A percentile compares a stretch with the other conserved stretches of the same genome.
These are phyloP conservation scores for Sphagnum magellanicum DNA, from an alignment of 228 moss, liverwort and hornwort species.

Conservation along the genomic window DNA sequence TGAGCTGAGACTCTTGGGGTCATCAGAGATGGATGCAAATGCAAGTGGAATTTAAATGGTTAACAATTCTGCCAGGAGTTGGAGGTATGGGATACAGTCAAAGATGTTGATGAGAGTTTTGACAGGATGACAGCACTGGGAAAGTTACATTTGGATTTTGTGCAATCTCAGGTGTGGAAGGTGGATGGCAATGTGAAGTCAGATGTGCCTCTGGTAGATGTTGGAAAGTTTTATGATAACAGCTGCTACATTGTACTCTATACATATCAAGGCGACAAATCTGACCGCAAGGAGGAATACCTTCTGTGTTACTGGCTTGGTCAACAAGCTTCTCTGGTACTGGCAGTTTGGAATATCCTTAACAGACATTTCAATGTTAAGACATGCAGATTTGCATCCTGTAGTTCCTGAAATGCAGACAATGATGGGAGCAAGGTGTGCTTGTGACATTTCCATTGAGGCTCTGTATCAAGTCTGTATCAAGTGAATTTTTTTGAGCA, in stretches of 20 bases:
- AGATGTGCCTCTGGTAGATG: constrained; percentile 49
- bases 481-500: background rate
- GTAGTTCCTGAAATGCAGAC: background rate
- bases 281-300: constrained; percentile 77
- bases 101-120: background rate
- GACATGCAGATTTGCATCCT: too few relatives aligned
- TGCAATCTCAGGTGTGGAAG: constrained; percentile 61
- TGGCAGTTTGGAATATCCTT: constrained; percentile 1
- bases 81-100: background rate
- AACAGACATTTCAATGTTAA: too few relatives aligned
- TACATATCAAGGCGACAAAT: constrained; percentile 56
- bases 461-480: background rate
- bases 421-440: background rate
- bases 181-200: constrained; percentile 47
- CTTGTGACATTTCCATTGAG: background rate
- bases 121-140: background rate
- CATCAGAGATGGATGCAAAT: background rate
- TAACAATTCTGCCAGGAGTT: background rate
- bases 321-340: constrained; percentile 51
- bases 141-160: background rate
- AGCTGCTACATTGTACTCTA: constrained; percentile 83
- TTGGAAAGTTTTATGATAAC: constrained; percentile 78
- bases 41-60: background rate
- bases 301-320: constrained; percentile 89
- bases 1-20: background rate